These are phyloP conservation scores for Centaurea solstitialis DNA, from an alignment of 129 eudicot genomes.

Conservation along the genomic window DNA sequence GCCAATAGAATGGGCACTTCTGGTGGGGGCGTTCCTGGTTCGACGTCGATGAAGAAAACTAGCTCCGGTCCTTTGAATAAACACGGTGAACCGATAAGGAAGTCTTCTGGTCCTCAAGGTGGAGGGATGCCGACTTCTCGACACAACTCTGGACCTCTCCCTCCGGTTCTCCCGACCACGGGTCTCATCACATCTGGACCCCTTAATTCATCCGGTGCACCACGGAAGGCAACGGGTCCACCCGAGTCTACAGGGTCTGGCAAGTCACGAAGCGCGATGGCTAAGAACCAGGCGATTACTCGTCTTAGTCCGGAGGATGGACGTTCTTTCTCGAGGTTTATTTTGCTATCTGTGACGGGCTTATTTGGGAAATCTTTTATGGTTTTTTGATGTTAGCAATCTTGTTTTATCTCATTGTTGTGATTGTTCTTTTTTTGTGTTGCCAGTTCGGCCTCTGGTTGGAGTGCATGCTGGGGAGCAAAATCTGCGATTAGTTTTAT, in stretches of 20 bases:
- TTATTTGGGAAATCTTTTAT: constrained; percentile 41
- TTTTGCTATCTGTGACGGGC: constrained; percentile 41
- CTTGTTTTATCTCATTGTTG: constrained; percentile 39
- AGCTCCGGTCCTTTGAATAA: constrained; percentile 87
- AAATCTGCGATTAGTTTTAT: constrained; percentile 53
- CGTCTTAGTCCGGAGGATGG: constrained; percentile 52
- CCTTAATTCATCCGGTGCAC: constrained; percentile 80
- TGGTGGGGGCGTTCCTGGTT: constrained; percentile 52
- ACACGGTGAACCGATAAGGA: constrained; percentile 86
- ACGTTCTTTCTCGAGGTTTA: constrained; percentile 50
- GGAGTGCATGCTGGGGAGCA: constrained; percentile 61
- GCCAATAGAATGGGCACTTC: constrained; percentile 39
- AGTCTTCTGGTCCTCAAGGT: constrained; percentile 85
- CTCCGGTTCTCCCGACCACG: constrained; percentile 79
- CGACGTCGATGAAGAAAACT: constrained; percentile 72
- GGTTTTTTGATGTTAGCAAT: constrained; percentile 43
- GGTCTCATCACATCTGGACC: constrained; percentile 90
- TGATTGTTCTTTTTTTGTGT: constrained; percentile 32
- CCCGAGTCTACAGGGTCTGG: constrained; percentile 54
- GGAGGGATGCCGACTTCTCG: constrained; percentile 64
- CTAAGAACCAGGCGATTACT: constrained; percentile 79
- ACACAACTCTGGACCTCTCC: constrained; percentile 80
- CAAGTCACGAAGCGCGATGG: constrained; percentile 47
- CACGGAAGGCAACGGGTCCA: constrained; percentile 69
- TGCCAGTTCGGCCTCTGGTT: constrained; percentile 44